Evolutionary conservation across 2,329 filamentous ascomycete genomes (phyloP).

Genomic region (Pyricularia pennisetigena): DNA sequence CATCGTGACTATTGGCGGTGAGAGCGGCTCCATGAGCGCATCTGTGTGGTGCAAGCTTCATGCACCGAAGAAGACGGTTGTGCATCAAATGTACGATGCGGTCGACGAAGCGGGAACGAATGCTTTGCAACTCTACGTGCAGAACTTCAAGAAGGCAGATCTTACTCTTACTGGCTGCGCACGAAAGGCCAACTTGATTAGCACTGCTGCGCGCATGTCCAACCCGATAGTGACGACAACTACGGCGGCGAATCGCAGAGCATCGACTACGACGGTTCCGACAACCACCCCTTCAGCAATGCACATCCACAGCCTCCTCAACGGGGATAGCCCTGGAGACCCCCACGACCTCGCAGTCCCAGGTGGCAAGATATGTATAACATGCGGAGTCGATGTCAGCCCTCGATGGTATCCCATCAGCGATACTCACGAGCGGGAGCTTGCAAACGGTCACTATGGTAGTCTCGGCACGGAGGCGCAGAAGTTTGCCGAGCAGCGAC

Average conservation of each 20-base stretch:
- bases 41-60: conserved; percentile 91
- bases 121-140: conserved; percentile 77
- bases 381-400: conserved; percentile 59
- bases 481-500: conserved; percentile 48
- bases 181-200: conserved; percentile 76
- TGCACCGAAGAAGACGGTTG: conserved; percentile 55
- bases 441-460: conserved; percentile 41
- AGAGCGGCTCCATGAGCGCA: conserved; percentile 76
- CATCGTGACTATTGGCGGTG: conserved; percentile 70
- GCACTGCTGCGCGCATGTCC: conserved; percentile 48
- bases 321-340: conserved; percentile 17
- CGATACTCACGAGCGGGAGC: conserved; percentile 37
- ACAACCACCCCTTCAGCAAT: conserved; percentile 12
- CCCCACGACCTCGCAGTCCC: conserved; percentile 21
- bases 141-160: conserved; percentile 92
- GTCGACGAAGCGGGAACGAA: conserved; percentile 64
- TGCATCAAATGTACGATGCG: conserved; percentile 72
- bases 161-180: conserved; percentile 83
- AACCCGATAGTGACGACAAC: conserved; percentile 27
- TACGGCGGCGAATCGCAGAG: conserved; percentile 36
- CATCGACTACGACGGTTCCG: conserved; percentile 39
- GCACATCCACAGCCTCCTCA: conserved; percentile 13
- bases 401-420: conserved; percentile 63
- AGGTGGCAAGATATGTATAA: conserved; percentile 49
- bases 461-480: conserved; percentile 44